Percentiles rank a stretch among this genome's conserved stretches.
These are phyloP conservation scores for Meira nashicola DNA, from an alignment of 1,284 basidiomycete species.

Conservation along the genomic window DNA sequence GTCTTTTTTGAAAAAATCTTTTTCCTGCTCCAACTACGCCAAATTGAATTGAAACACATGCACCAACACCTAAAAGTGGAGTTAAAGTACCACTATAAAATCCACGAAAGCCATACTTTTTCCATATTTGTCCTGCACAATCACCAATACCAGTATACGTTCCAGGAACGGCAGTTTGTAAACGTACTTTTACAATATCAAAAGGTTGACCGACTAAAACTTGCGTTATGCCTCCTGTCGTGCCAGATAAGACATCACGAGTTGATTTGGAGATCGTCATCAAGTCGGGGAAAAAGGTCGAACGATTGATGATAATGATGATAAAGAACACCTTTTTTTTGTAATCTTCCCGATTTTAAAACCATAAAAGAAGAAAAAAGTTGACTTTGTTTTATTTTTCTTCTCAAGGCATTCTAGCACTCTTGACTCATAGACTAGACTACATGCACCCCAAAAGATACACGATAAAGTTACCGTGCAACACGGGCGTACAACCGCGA, in stretches of 20 bases:
- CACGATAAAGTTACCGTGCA: too few species aligned
- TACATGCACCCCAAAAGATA: too few species aligned
- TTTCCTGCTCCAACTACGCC: slow-evolving; percentile 85
- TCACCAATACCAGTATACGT: slow-evolving; percentile 81
- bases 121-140: slow-evolving; percentile 79
- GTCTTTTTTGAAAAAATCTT: slow-evolving; percentile 64
- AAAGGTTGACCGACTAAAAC: slow-evolving; percentile 83
- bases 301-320: too few species aligned
- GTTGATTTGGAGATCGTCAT: slow-evolving; percentile 11
- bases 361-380: not conserved
- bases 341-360: too few species aligned
- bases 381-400: not conserved
- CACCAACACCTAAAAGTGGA: slow-evolving; percentile 86
- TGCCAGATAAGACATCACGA: slow-evolving; percentile 47
- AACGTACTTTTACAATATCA: slow-evolving; percentile 90
- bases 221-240: slow-evolving; percentile 81
- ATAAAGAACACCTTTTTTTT: not conserved
- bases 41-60: slow-evolving; percentile 95
- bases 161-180: slow-evolving; percentile 89
- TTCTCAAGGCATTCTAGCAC: too few species aligned
- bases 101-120: slow-evolving; percentile 83
- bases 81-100: slow-evolving; percentile 98
- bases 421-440: too few species aligned
- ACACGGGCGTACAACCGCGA: too few species aligned
- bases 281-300: not conserved